Percentiles rank a stretch among this genome's conserved stretches.
Evolutionary conservation across 2,329 filamentous ascomycete genomes (phyloP).

Genomic region (Herpotrichia juniperi): DNA sequence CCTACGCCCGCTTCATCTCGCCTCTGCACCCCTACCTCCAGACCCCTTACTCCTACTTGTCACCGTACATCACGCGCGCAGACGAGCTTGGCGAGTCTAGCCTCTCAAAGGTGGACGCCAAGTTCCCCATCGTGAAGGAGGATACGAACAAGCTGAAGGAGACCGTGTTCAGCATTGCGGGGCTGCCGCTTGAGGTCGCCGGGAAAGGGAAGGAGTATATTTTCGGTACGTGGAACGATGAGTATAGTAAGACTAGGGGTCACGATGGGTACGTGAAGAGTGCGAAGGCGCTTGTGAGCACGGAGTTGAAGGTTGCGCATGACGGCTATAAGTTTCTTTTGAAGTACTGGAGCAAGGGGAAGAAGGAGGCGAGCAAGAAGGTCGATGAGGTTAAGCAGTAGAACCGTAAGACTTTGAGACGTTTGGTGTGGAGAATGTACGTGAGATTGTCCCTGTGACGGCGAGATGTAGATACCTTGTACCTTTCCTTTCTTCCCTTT

Average conservation of each 20-base stretch:
- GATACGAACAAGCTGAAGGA: conserved; percentile 52
- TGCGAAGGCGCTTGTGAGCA: conserved; percentile 44
- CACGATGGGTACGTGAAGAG: conserved; percentile 42
- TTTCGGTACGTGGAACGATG: conserved; percentile 43
- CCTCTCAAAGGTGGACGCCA: conserved; percentile 43
- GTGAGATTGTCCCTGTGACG: neutral
- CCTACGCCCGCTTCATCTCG: conserved; percentile 77
- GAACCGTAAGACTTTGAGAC: neutral
- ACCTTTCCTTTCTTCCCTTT: neutral
- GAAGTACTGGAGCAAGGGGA: conserved; percentile 40
- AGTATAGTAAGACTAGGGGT: conserved; percentile 47
- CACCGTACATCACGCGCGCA: conserved; percentile 82
- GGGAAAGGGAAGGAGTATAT: conserved; percentile 43
- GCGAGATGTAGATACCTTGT: conserved; percentile 8
- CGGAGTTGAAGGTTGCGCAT: conserved; percentile 46
- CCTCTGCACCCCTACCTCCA: conserved; percentile 79
- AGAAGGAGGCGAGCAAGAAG: conserved; percentile 42
- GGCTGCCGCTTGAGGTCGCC: conserved; percentile 32
- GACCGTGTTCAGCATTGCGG: conserved; percentile 28
- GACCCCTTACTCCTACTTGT: conserved; percentile 80
- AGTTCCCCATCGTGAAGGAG: conserved; percentile 55
- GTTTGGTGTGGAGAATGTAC: neutral
- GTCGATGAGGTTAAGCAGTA: conserved; percentile 44
- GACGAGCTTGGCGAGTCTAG: conserved; percentile 60
- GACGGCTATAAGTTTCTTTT: conserved; percentile 39